Evolutionary conservation across 345 rosid species (phyloP), one percentile per base, ranked within the genome.

Genomic region (Heritiera fomes): DNA sequence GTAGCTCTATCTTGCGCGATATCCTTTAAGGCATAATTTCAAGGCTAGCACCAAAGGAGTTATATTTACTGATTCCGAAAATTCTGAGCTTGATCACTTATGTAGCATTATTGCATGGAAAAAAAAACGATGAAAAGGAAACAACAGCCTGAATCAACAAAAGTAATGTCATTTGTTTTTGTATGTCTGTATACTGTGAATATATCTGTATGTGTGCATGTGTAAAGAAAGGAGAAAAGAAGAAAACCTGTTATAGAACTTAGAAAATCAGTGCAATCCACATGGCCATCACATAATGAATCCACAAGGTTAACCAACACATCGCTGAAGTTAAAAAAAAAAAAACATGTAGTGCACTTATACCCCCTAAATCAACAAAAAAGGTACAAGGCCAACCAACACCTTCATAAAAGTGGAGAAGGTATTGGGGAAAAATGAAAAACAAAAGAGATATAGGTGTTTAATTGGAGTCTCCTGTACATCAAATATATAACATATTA

Each of bases 241-340:
- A 71, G 34, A 53, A 17, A 67, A 95, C 98, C 98, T 82, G 99
- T 95, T 61, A 95, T 80, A 80, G 97, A 83, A 80, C 90, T 84
- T 76, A 95, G 91, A 83, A 92, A 84, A 83, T 93, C 90, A 82
- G 47, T 77, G 88, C 98, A 93, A 68, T 93, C 90, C 80, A 88
- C 70, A 69, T 78, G 88, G 38, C 90, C 91, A 60, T 88, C 90
- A 10, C 98, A 93, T 77, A 93, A 53, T 34, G 91, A 89, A 71
- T 92, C 98, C 82, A 95, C 72, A 77, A 95, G 93, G 80, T 89
- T 82, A 65, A 92, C 75, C 79, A 92, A 89, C 47, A 62, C 30
- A 11, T 90, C 87, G 75, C 99, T 95, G 90, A 13, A 82, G 77
- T 80, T 58, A 1, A 34, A 34, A 34, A 69, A 75, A 83, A n/a